Base-by-base conservation (phyloP, 805 yeast species). In the Starmerella riodocensis region DNA sequence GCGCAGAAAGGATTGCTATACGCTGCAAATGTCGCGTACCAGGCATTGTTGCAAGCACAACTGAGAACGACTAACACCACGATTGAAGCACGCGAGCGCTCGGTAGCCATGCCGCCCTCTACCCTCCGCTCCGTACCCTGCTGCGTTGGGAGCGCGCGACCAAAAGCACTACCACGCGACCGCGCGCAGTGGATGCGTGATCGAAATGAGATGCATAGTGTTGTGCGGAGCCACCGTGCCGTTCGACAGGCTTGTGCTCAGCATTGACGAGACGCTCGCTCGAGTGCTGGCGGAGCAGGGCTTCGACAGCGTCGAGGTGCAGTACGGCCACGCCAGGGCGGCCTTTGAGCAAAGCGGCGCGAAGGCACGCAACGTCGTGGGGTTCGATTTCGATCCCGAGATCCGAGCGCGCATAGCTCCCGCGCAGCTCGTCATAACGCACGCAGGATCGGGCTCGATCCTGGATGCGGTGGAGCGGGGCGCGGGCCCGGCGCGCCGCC, bases 161-260 rank as follows among this genome's bases (percentile, higher is more conserved):
- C n/a, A 23, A 23, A 11, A 23, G 25, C 6, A 17, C 32, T 19
- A 29, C 20, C 19, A 8, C 19, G 16, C 9, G 20, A 17, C 7
- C 20, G 16, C 12, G 20, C 6, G 18, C 18, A 6, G 16, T 9
- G 12, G 18, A 13, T 24, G 29, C 13, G 33, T 5, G 21, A 12
- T 6, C 19, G 22, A 9, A 12, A 50, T 49, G 54, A 40, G 28
- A 28, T 43, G 52, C 27, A 49, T 86, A 25, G 77, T 86, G 4
- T 78, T 93, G 0, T 79, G 93, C 3, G 97, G 97, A 1, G 96
- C 95, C 2, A 86, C 96, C 0, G 86, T 80, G 17, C 78, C 93
- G 0, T 88, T 88, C 54, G 65, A 67, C 9, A 60, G 54, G 14
- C 67, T 88, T 13, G 58, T 88, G 1, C 57, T 57, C n/a, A 55